Evolutionary conservation across 2,329 filamentous ascomycete genomes (phyloP).

Genomic region (Rhinocladiella similis): DNA sequence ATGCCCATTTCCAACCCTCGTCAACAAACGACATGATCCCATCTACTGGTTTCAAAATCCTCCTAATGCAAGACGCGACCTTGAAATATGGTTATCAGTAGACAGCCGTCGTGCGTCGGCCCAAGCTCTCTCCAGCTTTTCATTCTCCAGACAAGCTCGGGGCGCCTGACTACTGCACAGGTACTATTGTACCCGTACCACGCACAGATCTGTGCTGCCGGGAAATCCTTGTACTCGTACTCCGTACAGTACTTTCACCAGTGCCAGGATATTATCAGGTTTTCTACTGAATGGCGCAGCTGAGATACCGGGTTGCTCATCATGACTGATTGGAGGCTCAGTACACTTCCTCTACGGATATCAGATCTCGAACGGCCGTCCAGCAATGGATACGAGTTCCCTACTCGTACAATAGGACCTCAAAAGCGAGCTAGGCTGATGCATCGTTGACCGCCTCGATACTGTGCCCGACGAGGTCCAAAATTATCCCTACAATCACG

Average conservation of each 20-base stretch:
- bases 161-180: neutral
- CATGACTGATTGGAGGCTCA: no score
- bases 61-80: neutral
- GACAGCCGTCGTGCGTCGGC: conserved; percentile 6
- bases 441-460: conserved; percentile 12
- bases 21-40: conserved; percentile 6
- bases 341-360: no score
- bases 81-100: conserved; percentile 14
- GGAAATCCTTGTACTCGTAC: neutral
- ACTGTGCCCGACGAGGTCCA: conserved; percentile 4
- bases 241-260: neutral
- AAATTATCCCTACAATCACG: neutral
- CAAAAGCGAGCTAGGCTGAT: neutral
- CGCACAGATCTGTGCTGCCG: neutral
- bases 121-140: conserved; percentile 4
- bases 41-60: conserved; percentile 1
- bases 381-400: no score
- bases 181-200: neutral
- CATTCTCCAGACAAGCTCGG: neutral
- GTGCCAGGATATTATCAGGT: neutral
- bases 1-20: conserved; percentile 3
- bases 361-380: no score
- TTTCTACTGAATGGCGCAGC: neutral
- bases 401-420: no score
- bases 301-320: no score